Evolutionary conservation across 257 asterid species (phyloP).

Genomic region (Thymus quinquecostatus): DNA sequence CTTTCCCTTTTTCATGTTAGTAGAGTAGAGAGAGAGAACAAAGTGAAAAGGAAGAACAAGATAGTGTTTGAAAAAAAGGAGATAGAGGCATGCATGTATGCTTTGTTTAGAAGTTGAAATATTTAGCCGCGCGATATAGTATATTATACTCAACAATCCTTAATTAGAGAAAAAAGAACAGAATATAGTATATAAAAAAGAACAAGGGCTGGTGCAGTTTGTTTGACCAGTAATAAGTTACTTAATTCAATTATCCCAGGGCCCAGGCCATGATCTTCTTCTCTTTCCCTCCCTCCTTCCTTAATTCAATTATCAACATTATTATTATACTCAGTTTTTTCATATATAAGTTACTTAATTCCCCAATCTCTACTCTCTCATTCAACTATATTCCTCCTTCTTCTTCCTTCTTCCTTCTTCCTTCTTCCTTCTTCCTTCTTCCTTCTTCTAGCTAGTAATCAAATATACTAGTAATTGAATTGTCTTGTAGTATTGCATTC

Average conservation of each 20-base stretch:
- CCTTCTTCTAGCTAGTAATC: neutral
- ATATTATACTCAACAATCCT: neutral
- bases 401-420: neutral
- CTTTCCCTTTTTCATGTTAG: neutral
- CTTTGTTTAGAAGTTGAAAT: slow-evolving; percentile 31
- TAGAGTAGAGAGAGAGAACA: neutral
- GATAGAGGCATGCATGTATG: too few species aligned
- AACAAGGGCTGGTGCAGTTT: too few species aligned
- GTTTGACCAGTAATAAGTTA: too few species aligned
- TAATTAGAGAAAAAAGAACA: neutral
- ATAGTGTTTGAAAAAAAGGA: neutral
- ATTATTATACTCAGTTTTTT: neutral
- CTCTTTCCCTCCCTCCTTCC: slow-evolving; percentile 22
- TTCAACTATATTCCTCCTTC: slow-evolving; percentile 10
- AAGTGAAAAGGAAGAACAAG: neutral
- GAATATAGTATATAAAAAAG: neutral
- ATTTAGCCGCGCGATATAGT: slow-evolving; percentile 34
- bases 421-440: neutral
- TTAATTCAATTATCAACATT: neutral
- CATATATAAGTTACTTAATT: slow-evolving; percentile 16
- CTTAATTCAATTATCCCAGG: too few species aligned
- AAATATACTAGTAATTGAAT: neutral
- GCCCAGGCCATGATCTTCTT: neutral
- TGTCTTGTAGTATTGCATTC: neutral
- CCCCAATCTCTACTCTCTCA: slow-evolving; percentile 8